A percentile compares a stretch with the other conserved stretches of the same genome.
These are phyloP conservation scores for Saturnispora halmiae DNA, from an alignment of 805 yeast genomes.

Conservation along the genomic window DNA sequence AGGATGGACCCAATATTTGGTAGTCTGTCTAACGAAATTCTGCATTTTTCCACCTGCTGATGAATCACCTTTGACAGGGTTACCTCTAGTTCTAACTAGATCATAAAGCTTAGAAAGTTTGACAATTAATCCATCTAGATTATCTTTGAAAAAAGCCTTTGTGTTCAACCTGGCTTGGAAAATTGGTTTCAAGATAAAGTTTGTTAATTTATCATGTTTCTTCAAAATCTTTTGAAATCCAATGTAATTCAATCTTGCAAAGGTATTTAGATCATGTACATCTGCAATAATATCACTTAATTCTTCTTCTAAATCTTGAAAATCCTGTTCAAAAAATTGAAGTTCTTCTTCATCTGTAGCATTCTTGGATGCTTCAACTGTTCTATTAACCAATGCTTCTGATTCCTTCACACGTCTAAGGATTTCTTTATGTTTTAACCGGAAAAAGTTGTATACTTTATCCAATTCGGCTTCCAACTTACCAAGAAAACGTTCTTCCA, in stretches of 20 bases:
- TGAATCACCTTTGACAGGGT: slow-evolving; percentile 90
- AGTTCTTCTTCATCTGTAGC: slow-evolving; percentile 30
- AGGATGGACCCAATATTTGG: slow-evolving; percentile 99
- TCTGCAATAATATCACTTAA: slow-evolving; percentile 87
- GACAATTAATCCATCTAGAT: slow-evolving; percentile 82
- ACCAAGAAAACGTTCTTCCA: slow-evolving; percentile 75
- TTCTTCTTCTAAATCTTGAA: slow-evolving; percentile 66
- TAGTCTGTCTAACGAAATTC: slow-evolving; percentile 96
- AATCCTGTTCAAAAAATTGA: slow-evolving; percentile 48
- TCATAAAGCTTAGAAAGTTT: slow-evolving; percentile 85
- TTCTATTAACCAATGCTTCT: slow-evolving; percentile 58
- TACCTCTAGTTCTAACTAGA: slow-evolving; percentile 89
- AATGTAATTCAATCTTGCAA: slow-evolving; percentile 85
- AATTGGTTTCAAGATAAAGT: slow-evolving; percentile 74
- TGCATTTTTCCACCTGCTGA: slow-evolving; percentile 98
- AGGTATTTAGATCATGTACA: slow-evolving; percentile 93
- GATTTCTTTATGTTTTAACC: slow-evolving; percentile 79
- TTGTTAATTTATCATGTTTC: slow-evolving; percentile 89
- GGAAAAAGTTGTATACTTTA: slow-evolving; percentile 86
- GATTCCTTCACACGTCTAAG: slow-evolving; percentile 75
- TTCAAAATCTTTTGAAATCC: slow-evolving; percentile 96
- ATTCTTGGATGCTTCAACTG: slow-evolving; percentile 36
- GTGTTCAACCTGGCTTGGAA: slow-evolving; percentile 89
- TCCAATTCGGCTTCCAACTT: slow-evolving; percentile 76
- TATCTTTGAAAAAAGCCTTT: slow-evolving; percentile 93